These are phyloP conservation scores for Torulaspora quercuum DNA, from an alignment of 805 yeast species.

Conservation along the genomic window DNA sequence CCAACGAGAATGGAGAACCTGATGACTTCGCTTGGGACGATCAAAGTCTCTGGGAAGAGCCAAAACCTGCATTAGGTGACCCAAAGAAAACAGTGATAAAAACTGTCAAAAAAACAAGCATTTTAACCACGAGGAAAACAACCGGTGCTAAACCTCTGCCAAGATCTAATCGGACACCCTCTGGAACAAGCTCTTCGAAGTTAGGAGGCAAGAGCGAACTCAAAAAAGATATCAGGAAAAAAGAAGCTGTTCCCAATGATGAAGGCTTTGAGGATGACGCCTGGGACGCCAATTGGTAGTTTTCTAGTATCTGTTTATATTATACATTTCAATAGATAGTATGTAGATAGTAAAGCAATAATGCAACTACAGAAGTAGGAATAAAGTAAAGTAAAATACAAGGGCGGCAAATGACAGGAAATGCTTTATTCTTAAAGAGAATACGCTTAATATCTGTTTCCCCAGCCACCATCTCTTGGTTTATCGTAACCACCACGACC, in stretches of 20 bases:
- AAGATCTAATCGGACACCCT: constrained; percentile 5
- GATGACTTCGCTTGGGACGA: constrained; percentile 16
- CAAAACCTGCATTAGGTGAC: constrained; percentile 3
- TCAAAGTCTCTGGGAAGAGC: constrained; percentile 13
- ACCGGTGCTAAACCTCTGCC: constrained; percentile 12
- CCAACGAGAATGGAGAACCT: constrained; percentile 13
- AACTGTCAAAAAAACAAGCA: neutral
- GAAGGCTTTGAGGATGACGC: constrained; percentile 21
- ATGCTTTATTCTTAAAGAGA: too few relatives aligned
- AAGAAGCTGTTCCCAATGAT: constrained; percentile 4
- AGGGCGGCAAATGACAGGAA: too few relatives aligned
- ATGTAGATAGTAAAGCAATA: neutral
- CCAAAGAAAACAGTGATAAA: constrained; percentile 1
- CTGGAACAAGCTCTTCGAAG: constrained; percentile 4
- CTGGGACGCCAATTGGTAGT: constrained; percentile 30
- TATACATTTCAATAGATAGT: constrained; percentile 3
- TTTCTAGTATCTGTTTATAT: neutral
- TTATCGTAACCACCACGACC: constrained; percentile 36
- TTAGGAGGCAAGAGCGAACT: constrained; percentile 2
- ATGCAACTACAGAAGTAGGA: constrained; percentile 21
- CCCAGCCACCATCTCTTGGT: constrained; percentile 40
- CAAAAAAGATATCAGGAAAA: neutral
- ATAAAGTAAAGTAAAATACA: constrained; percentile 20
- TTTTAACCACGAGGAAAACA: constrained; percentile 6
- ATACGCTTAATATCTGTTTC: constrained; percentile 35